Evolutionary conservation across 2,329 filamentous ascomycete genomes (phyloP).

Genomic region (Fusarium newnesense): DNA sequence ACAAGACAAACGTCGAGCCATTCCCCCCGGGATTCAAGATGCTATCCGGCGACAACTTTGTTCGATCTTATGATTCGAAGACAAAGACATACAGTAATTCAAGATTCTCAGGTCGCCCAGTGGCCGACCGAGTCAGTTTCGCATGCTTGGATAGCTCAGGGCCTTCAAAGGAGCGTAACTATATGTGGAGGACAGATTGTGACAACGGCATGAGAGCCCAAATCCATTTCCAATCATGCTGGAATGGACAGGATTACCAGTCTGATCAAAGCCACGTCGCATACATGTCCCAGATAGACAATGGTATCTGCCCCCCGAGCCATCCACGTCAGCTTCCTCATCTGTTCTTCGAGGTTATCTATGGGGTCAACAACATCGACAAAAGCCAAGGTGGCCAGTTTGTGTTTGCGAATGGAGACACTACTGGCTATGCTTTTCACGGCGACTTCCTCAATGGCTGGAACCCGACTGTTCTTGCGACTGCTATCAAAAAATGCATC

Average conservation of each 20-base stretch:
- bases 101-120: conserved; percentile 18
- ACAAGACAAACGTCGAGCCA: conserved; percentile 36
- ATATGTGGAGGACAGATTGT: conserved; percentile 39
- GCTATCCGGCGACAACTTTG: conserved; percentile 32
- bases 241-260: conserved; percentile 39
- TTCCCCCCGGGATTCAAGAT: conserved; percentile 40
- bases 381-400: conserved; percentile 40
- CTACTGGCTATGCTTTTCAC: conserved; percentile 38
- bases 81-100: conserved; percentile 33
- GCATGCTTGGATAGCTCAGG: conserved; percentile 39
- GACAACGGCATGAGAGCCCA: conserved; percentile 41
- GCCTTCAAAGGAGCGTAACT: conserved; percentile 27
- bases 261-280: conserved; percentile 38
- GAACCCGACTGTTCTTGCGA: conserved; percentile 25
- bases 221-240: conserved; percentile 40
- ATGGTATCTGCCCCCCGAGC: conserved; percentile 36
- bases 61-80: conserved; percentile 29
- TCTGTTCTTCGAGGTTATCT: conserved; percentile 39
- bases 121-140: conserved; percentile 39
- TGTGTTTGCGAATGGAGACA: conserved; percentile 40
- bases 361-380: conserved; percentile 35
- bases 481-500: conserved; percentile 35
- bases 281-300: conserved; percentile 40
- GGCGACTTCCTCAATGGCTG: conserved; percentile 40
- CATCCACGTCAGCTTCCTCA: conserved; percentile 38